These are phyloP conservation scores for Leccinum variicolor DNA, from an alignment of 768 basidiomycete species.

Conservation along the genomic window DNA sequence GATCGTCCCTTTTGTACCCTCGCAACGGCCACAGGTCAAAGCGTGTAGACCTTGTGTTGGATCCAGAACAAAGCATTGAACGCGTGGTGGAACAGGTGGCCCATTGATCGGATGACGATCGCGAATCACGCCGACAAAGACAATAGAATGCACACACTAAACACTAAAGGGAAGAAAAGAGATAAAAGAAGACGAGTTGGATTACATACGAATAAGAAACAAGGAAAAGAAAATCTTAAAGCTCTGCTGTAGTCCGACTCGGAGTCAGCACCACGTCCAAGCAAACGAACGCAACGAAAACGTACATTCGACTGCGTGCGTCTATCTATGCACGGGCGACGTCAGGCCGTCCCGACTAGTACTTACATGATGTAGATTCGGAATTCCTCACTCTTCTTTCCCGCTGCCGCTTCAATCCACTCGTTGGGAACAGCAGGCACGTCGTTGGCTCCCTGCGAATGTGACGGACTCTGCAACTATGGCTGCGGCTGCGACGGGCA, in stretches of 20 bases:
- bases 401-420: background rate
- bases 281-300: background rate
- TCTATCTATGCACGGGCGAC: constrained; percentile 19
- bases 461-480: background rate
- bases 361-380: background rate
- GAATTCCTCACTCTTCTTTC: background rate
- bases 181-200: background rate
- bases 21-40: background rate
- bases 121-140: background rate
- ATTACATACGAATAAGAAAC: constrained; percentile 2
- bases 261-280: constrained; percentile 1
- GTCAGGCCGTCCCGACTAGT: background rate
- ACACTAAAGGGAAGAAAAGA: background rate
- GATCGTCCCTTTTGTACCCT: background rate
- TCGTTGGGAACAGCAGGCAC: background rate
- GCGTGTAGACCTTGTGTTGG: background rate
- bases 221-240: constrained; percentile 9
- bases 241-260: constrained; percentile 16
- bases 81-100: background rate
- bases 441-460: background rate
- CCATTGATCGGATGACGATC: background rate
- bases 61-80: background rate
- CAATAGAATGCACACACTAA: background rate
- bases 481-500: background rate
- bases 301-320: constrained; percentile 26